Evolutionary conservation across 192 early-diverging fungal species (phyloP).

Genomic region (Entomortierella parvispora): DNA sequence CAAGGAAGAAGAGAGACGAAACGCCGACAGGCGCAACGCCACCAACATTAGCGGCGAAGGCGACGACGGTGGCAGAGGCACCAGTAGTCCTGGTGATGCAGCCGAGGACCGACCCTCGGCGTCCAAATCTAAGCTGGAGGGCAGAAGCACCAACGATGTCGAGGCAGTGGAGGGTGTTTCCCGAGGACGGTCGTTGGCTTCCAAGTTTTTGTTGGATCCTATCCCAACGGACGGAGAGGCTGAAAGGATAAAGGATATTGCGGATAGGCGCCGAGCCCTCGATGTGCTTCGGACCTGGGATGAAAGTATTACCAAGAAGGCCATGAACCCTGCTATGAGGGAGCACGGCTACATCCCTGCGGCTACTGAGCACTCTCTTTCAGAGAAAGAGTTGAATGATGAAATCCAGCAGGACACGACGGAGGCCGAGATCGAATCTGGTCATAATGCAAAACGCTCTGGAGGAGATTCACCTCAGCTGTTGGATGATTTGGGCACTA

Average conservation of each 20-base stretch:
- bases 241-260: conserved; percentile 24
- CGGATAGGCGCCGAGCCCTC: conserved; percentile 9
- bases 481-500: conserved; percentile 21
- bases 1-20: conserved; percentile 22
- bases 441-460: neutral
- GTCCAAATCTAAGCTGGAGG: neutral
- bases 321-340: conserved; percentile 26
- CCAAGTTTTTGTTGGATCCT: conserved; percentile 27
- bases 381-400: conserved; percentile 7
- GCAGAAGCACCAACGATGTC: neutral
- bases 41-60: neutral
- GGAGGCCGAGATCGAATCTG: conserved; percentile 27
- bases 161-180: neutral
- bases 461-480: conserved; percentile 5
- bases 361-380: conserved; percentile 21
- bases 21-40: neutral
- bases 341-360: conserved; percentile 46
- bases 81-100: neutral
- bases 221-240: conserved; percentile 33
- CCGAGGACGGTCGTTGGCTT: conserved; percentile 7
- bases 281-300: conserved; percentile 37
- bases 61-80: neutral
- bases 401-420: conserved; percentile 13
- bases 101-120: neutral
- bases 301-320: conserved; percentile 41